Evolutionary conservation across 139 green algal species (phyloP).

Genomic region (Volvox africanus): DNA sequence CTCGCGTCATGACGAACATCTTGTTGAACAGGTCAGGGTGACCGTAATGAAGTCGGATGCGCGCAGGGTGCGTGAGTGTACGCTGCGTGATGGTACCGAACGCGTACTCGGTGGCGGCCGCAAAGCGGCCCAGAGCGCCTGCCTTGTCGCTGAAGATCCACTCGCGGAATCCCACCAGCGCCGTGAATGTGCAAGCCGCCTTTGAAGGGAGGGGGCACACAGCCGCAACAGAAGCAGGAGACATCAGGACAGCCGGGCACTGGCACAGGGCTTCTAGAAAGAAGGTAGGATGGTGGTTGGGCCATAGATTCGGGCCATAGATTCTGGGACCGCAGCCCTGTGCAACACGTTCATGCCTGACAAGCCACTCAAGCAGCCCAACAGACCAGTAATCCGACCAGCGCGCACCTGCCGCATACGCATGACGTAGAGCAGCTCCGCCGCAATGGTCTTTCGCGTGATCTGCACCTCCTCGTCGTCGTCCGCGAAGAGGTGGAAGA

Average conservation of each 20-base stretch:
- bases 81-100: constrained; percentile 89
- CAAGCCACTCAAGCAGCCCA: no score
- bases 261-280: no score
- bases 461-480: constrained; percentile 54
- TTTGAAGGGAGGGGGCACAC: not conserved
- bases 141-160: constrained; percentile 79
- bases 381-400: not conserved
- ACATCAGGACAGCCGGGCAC: no score
- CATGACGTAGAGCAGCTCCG: constrained; percentile 42
- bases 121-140: constrained; percentile 76
- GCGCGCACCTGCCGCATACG: constrained; percentile 29
- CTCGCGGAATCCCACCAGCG: constrained; percentile 77
- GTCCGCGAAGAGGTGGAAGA: constrained; percentile 49
- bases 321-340: not conserved
- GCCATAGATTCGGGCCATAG: not conserved
- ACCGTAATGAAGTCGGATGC: constrained; percentile 91
- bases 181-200: constrained; percentile 38
- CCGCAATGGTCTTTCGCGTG: constrained; percentile 29
- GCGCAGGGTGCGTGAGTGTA: constrained; percentile 78
- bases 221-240: no score
- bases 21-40: constrained; percentile 96
- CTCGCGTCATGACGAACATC: constrained; percentile 55
- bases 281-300: not conserved
- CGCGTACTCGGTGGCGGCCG: constrained; percentile 79
- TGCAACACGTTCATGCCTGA: constrained; percentile 17